Percentiles rank a stretch among this genome's conserved stretches.
These are phyloP conservation scores for Trichophyton rubrum DNA, from an alignment of 2,329 filamentous ascomycete species.

Conservation along the genomic window DNA sequence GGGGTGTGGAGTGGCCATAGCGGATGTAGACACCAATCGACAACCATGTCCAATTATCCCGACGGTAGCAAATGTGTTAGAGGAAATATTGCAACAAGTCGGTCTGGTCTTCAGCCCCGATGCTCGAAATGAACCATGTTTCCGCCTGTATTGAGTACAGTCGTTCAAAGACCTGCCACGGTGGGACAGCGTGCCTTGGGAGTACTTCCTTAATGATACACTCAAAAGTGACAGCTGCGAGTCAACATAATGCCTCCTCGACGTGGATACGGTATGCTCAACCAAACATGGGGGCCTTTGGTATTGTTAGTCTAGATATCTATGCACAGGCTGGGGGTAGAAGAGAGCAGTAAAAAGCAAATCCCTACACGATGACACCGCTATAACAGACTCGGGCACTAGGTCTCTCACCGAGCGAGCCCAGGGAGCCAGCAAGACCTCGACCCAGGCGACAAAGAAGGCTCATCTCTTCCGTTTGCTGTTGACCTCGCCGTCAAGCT, in stretches of 20 bases:
- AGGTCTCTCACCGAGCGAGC: background rate
- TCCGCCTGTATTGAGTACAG: background rate
- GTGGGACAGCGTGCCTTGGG: background rate
- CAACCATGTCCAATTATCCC: background rate
- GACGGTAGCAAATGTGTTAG: too few relatives aligned
- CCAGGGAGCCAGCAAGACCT: background rate
- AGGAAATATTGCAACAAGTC: background rate
- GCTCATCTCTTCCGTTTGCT: background rate
- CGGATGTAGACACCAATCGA: background rate
- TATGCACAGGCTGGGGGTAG: background rate
- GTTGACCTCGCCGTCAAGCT: background rate
- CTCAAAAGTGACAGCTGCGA: background rate
- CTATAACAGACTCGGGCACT: background rate
- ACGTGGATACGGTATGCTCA: background rate
- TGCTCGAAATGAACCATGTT: background rate
- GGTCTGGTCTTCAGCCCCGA: background rate
- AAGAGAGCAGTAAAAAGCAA: too few relatives aligned
- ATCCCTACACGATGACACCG: background rate
- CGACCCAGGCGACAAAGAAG: background rate
- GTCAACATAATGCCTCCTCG: background rate
- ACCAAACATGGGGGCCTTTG: background rate
- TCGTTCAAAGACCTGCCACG: background rate
- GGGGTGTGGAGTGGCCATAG: background rate
- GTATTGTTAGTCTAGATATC: background rate
- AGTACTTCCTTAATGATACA: background rate